Evolutionary conservation across 768 basidiomycete genomes (phyloP).

Genomic region (Leccinum imitatum): DNA sequence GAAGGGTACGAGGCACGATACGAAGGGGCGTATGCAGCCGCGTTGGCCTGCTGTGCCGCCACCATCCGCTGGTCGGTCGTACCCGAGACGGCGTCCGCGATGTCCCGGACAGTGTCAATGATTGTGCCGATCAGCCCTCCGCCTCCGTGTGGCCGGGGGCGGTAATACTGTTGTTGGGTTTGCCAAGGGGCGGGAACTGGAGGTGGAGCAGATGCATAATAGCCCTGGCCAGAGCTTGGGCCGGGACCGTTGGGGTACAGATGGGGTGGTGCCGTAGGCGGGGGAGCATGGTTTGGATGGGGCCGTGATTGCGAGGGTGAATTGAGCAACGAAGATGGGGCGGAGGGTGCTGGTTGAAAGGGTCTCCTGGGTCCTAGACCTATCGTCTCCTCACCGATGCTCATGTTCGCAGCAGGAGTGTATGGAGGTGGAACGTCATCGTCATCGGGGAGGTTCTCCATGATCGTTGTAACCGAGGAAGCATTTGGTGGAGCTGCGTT

Average conservation of each 20-base stretch:
- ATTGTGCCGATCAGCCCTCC: slow-evolving; percentile 30
- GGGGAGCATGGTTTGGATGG: not conserved
- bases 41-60: slow-evolving; percentile 16
- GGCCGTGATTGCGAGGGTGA: not conserved
- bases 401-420: slow-evolving; percentile 55
- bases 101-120: slow-evolving; percentile 28
- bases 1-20: not conserved
- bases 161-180: slow-evolving; percentile 16
- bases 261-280: slow-evolving; percentile 1
- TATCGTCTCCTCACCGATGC: slow-evolving; percentile 61
- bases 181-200: slow-evolving; percentile 22
- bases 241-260: not conserved
- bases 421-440: slow-evolving; percentile 75
- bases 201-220: slow-evolving; percentile 9
- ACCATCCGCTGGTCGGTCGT: slow-evolving; percentile 19
- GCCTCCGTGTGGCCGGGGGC: slow-evolving; percentile 13
- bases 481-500: not conserved
- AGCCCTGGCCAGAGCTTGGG: slow-evolving; percentile 5
- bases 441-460: slow-evolving; percentile 20
- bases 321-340: slow-evolving; percentile 5
- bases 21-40: slow-evolving; percentile 15
- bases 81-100: slow-evolving; percentile 30
- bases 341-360: slow-evolving; percentile 47
- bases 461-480: not conserved
- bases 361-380: slow-evolving; percentile 63